Conservation (phyloP, 495 filamentous ascomycete genomes). For the Hypoxylon intermedium region DNA sequence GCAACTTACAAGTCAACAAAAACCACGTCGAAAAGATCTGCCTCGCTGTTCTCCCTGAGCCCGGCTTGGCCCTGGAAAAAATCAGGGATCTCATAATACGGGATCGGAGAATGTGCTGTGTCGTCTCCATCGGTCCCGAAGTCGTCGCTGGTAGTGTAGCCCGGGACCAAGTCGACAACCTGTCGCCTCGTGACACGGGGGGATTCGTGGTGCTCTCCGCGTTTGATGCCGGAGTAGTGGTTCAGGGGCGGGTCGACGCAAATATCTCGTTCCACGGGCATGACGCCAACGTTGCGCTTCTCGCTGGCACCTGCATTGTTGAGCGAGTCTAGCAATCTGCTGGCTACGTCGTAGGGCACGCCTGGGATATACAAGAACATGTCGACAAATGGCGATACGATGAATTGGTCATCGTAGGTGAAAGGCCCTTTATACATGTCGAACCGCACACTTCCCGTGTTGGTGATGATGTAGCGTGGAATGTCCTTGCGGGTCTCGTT, state of each 20-base stretch:
- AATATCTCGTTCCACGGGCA: slow-evolving; percentile 48
- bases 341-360: slow-evolving; percentile 70
- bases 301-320: slow-evolving; percentile 51
- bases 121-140: slow-evolving; percentile 77
- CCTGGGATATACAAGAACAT: slow-evolving; percentile 72
- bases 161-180: slow-evolving; percentile 57
- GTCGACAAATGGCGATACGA: slow-evolving; percentile 80
- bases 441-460: slow-evolving; percentile 82
- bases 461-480: slow-evolving; percentile 70
- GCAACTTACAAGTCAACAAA: slow-evolving; percentile 79
- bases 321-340: slow-evolving; percentile 56
- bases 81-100: slow-evolving; percentile 71
- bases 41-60: slow-evolving; percentile 51
- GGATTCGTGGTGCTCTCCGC: slow-evolving; percentile 13
- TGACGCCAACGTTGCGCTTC: slow-evolving; percentile 47
- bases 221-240: slow-evolving; percentile 19
- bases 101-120: slow-evolving; percentile 69
- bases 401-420: slow-evolving; percentile 78
- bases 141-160: slow-evolving; percentile 81
- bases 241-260: slow-evolving; percentile 49
- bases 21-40: slow-evolving; percentile 72
- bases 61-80: slow-evolving; percentile 66
- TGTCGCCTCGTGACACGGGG: slow-evolving; percentile 52
- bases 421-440: slow-evolving; percentile 85
- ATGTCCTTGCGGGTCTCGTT: slow-evolving; percentile 54